phyloP scores from a whole-genome alignment of 495 filamentous ascomycete species.

The Staphylotrichum longicolle region DNA sequence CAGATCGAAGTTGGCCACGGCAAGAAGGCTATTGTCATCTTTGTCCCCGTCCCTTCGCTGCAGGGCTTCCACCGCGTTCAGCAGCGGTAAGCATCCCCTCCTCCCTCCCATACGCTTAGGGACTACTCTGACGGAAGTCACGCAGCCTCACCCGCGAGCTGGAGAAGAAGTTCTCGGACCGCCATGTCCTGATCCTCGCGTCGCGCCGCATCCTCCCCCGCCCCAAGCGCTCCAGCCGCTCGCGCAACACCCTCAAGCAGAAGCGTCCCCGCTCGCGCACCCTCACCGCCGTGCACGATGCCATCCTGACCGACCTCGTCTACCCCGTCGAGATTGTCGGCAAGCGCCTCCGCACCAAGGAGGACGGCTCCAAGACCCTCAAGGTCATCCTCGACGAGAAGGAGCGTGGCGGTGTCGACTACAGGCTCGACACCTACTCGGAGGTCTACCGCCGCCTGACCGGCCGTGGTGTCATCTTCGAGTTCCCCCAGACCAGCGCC shows the following conservation, averaged over 20 bases:
- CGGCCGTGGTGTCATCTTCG: conserved; percentile 89
- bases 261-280: conserved; percentile 97
- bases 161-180: conserved; percentile 99
- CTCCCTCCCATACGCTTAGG: neutral
- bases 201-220: conserved; percentile 97
- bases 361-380: conserved; percentile 94
- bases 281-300: conserved; percentile 95
- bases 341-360: conserved; percentile 93
- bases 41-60: conserved; percentile 98
- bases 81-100: conserved; percentile 74
- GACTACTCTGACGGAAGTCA: neutral
- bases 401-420: conserved; percentile 97
- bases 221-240: conserved; percentile 93
- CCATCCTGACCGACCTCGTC: conserved; percentile 93
- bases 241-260: conserved; percentile 89
- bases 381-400: conserved; percentile 99
- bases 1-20: conserved; percentile 99
- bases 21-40: conserved; percentile 99
- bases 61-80: conserved; percentile 95
- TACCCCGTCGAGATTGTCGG: conserved; percentile 99
- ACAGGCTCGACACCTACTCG: conserved; percentile 96
- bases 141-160: conserved; percentile 95
- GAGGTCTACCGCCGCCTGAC: conserved; percentile 97
- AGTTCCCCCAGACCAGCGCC: conserved; percentile 84
- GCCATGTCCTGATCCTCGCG: conserved; percentile 97